Conservation (phyloP, 1,139 yeast species). For the Diutina neorugosa region DNA sequence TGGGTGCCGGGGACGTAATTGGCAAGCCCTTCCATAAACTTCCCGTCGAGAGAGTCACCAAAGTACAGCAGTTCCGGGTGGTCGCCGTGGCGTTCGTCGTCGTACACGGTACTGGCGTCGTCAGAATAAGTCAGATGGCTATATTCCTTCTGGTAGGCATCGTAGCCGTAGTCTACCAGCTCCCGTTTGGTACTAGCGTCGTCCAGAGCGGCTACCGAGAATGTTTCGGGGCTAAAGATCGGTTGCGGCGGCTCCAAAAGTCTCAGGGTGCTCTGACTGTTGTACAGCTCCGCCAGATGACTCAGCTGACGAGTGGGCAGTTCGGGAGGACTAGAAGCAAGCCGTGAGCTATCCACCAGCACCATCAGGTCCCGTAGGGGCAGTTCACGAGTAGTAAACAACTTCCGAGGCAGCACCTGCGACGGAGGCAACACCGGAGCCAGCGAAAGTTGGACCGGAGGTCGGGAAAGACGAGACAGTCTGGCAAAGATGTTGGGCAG, state of each 20-base stretch:
- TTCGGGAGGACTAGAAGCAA: conserved; percentile 23
- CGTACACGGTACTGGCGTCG: conserved; percentile 29
- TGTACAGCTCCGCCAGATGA: not conserved
- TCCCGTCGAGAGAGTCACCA: conserved; percentile 32
- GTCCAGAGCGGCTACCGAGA: conserved; percentile 10
- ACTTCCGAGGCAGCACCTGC: conserved; percentile 8
- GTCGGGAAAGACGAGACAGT: conserved; percentile 38
- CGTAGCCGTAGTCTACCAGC: conserved; percentile 18
- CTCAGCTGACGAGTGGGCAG: not conserved
- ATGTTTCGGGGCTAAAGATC: conserved; percentile 49
- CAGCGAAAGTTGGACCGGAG: conserved; percentile 15
- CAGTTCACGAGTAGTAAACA: conserved; percentile 13
- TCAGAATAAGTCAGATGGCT: conserved; percentile 25
- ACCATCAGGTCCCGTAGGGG: conserved; percentile 13
- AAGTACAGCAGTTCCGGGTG: conserved; percentile 24
- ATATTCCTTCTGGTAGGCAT: conserved; percentile 25
- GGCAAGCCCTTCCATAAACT: conserved; percentile 32
- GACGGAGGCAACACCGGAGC: conserved; percentile 7
- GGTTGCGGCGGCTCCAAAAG: conserved; percentile 55
- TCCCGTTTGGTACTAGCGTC: not conserved
- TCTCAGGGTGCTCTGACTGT: conserved; percentile 11
- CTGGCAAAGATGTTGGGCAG: conserved; percentile 36
- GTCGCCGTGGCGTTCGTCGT: conserved; percentile 13
- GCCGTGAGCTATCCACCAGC: conserved; percentile 22
- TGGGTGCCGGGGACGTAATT: conserved; percentile 25